A percentile compares a stretch with the other conserved stretches of the same genome.
These are phyloP conservation scores for Adansonia gregorii DNA, from an alignment of 441 rosid species.

Conservation along the genomic window DNA sequence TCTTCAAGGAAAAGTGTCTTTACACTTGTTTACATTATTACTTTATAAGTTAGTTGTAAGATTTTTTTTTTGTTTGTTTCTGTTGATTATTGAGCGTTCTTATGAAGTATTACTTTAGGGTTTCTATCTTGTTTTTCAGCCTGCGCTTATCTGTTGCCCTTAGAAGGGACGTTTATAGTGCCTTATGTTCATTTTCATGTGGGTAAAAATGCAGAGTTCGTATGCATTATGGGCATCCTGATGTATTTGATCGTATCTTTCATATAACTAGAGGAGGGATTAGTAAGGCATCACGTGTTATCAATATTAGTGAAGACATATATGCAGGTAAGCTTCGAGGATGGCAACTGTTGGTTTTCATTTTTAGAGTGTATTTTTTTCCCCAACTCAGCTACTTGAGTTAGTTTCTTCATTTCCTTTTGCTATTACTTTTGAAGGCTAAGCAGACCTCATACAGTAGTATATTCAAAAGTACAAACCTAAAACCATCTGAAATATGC, in stretches of 20 bases:
- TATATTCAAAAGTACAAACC: neutral
- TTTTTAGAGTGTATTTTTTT: neutral
- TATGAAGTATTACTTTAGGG: neutral
- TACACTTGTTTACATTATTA: neutral
- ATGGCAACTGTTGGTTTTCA: neutral
- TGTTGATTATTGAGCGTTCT: slow-evolving; percentile 3
- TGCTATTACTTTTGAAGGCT: slow-evolving; percentile 2
- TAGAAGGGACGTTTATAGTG: neutral
- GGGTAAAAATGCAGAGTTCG: slow-evolving; percentile 73
- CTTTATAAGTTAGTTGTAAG: neutral
- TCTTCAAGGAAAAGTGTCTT: slow-evolving; percentile 2
- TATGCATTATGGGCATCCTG: slow-evolving; percentile 99
- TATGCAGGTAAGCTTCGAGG: slow-evolving; percentile 65
- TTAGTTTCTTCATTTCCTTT: neutral
- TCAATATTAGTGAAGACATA: slow-evolving; percentile 97
- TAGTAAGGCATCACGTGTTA: slow-evolving; percentile 96
- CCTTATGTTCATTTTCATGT: slow-evolving; percentile 22
- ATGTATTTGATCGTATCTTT: slow-evolving; percentile 92
- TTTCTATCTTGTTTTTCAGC: neutral
- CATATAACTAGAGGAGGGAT: slow-evolving; percentile 97
- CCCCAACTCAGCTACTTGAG: slow-evolving; percentile 7
- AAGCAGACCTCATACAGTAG: neutral
- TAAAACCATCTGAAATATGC: slow-evolving; percentile 8
- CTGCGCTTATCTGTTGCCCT: slow-evolving; percentile 14
- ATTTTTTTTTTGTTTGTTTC: neutral